Evolutionary conservation across 306 rosid genomes (phyloP).

Genomic region (Cercis canadensis): DNA sequence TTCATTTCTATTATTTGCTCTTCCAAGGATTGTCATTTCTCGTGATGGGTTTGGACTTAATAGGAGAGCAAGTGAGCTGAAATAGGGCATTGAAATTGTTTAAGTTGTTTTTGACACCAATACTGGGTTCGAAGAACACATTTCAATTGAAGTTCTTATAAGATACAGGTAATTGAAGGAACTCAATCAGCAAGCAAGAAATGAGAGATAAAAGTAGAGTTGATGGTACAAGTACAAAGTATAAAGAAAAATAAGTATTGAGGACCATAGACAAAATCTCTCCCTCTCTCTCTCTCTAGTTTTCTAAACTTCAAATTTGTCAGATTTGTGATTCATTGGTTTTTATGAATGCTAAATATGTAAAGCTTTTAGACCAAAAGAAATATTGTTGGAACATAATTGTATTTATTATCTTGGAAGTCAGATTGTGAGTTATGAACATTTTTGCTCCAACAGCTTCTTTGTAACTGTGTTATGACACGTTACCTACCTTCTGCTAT

Average conservation of each 20-base stretch:
- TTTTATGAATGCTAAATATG: slow-evolving; percentile 17
- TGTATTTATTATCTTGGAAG: slow-evolving; percentile 39
- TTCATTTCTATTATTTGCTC: slow-evolving; percentile 94
- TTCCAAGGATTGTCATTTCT: slow-evolving; percentile 97
- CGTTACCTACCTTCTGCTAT: background rate
- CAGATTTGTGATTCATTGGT: slow-evolving; percentile 40
- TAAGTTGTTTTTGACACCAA: slow-evolving; percentile 38
- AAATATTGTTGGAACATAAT: slow-evolving; percentile 39
- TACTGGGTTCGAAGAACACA: slow-evolving; percentile 30
- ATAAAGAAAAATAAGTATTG: slow-evolving; percentile 37
- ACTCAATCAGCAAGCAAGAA: too few species aligned
- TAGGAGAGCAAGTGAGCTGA: slow-evolving; percentile 92
- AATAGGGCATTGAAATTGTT: slow-evolving; percentile 30
- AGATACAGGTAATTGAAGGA: slow-evolving; percentile 41
- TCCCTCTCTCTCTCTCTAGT: slow-evolving; percentile 10
- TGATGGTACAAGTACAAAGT: slow-evolving; percentile 49
- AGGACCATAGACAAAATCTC: slow-evolving; percentile 36
- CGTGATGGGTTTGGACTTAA: slow-evolving; percentile 86
- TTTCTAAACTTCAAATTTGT: slow-evolving; percentile 41
- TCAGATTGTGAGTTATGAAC: slow-evolving; percentile 35
- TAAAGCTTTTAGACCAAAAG: slow-evolving; percentile 48
- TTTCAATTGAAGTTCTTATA: slow-evolving; percentile 39
- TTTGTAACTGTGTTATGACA: background rate
- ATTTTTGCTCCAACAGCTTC: slow-evolving; percentile 7
- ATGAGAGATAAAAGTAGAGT: too few species aligned